Percentiles rank a stretch among this genome's conserved stretches.
Conservation (phyloP, 371 early-diverging fungal species). For the Amoeboaphelidium occidentale region DNA sequence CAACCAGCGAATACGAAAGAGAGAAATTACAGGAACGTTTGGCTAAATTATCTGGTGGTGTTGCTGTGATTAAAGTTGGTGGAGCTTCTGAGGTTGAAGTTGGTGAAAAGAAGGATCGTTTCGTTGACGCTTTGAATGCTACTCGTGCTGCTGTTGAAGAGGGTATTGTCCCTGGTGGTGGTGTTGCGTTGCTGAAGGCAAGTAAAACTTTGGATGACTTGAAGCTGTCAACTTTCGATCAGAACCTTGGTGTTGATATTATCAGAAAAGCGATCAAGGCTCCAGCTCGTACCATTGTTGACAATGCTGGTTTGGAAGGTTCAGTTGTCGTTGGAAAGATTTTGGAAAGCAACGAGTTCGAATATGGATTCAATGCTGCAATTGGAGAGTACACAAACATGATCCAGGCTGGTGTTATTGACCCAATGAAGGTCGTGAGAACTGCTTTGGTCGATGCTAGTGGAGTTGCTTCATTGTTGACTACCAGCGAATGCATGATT, state of each 20-base stretch:
- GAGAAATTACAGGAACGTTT: conserved; percentile 96
- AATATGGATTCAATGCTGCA: conserved; percentile 58
- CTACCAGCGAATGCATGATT: conserved; percentile 89
- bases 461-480: conserved; percentile 82
- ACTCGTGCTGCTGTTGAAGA: conserved; percentile 96
- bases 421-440: conserved; percentile 92
- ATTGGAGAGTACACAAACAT: conserved; percentile 74
- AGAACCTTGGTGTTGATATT: conserved; percentile 83
- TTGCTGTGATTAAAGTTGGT: conserved; percentile 93
- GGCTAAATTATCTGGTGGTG: conserved; percentile 90
- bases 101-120: conserved; percentile 96
- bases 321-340: conserved; percentile 84
- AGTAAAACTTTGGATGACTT: conserved; percentile 42
- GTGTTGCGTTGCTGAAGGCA: conserved; percentile 81
- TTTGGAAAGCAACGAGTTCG: conserved; percentile 28
- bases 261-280: conserved; percentile 73
- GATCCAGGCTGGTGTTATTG: conserved; percentile 83
- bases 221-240: conserved; percentile 86
- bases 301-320: conserved; percentile 90
- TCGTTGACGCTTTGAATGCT: conserved; percentile 90
- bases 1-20: conserved; percentile 81
- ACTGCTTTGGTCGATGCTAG: conserved; percentile 83
- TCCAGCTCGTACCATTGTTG: conserved; percentile 75
- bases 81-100: conserved; percentile 93
- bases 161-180: conserved; percentile 94